Evolutionary conservation across 345 rosid species (phyloP), one percentile per base, ranked within the genome.

Genomic region (Aegle marmelos): DNA sequence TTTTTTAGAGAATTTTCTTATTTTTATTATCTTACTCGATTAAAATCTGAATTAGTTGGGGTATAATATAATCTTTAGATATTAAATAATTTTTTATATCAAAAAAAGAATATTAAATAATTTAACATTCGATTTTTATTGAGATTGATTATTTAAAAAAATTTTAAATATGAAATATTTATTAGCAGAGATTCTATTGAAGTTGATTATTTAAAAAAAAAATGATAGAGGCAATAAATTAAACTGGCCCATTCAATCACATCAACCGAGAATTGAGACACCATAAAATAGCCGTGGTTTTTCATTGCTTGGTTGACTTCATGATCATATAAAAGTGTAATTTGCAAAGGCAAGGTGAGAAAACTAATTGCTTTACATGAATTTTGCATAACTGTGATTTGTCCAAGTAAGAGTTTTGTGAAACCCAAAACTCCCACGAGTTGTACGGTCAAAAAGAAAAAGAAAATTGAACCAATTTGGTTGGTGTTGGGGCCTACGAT

Each of bases 371-470:
- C 50, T 45, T 45, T 45, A 4, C 11, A 45, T 16, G 13, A 45
- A 45, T 11, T 45, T 45, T 45, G 13, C 14, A 13, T 11, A 45
- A 45, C 17, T 45, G 11, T 45, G 50, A 45, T 63, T 37, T 78
- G 74, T 73, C 74, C 82, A 76, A 30, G 60, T 56, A 73, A 76
- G 79, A 72, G 73, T 39, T 21, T 7, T 53, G 78, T 68, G 78
- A 71, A 63, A 39, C 45, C 45, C 82, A 83, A 80, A 48, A 54
- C 75, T 78, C 86, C 83, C 75, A 50, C 60, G 53, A 66, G 45
- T 0, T 75, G 72, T 34, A 58, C 78, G 79, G 81, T 74, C 76
- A 72, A 80, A 80, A 37, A 54, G 68, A 48, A 28, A 81, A 75
- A 71, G 82, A 76, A 34, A 72, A 72, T 24, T 2, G 81, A 75